These are phyloP conservation scores for Fusarium agapanthi DNA, from an alignment of 2,329 filamentous ascomycete species.

Conservation along the genomic window DNA sequence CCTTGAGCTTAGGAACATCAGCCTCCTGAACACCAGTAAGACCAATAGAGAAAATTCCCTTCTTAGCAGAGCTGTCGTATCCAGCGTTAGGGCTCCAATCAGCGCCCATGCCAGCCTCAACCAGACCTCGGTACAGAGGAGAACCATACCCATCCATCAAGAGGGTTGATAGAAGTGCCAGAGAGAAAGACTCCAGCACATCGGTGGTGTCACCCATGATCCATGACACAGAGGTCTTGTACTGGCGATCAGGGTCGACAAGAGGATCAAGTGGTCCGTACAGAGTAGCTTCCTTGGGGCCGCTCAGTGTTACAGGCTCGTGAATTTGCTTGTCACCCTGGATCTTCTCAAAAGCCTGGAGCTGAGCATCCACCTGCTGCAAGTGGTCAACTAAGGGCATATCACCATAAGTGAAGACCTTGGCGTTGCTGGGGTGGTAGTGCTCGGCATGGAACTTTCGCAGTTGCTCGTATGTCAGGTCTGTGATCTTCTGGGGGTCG, in stretches of 20 bases:
- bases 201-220: constrained; percentile 84
- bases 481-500: constrained; percentile 95
- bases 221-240: constrained; percentile 95
- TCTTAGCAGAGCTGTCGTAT: constrained; percentile 80
- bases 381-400: constrained; percentile 87
- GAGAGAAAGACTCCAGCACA: constrained; percentile 86
- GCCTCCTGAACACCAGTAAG: constrained; percentile 87
- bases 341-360: constrained; percentile 78
- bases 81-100: constrained; percentile 96
- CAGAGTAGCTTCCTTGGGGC: constrained; percentile 75
- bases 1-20: constrained; percentile 80
- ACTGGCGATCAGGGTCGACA: constrained; percentile 85
- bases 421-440: constrained; percentile 97
- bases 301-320: constrained; percentile 75
- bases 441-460: constrained; percentile 89
- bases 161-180: constrained; percentile 82
- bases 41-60: constrained; percentile 88
- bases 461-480: constrained; percentile 90
- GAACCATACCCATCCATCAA: constrained; percentile 96
- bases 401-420: constrained; percentile 94
- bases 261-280: constrained; percentile 87
- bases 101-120: constrained; percentile 88
- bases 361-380: constrained; percentile 76
- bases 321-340: constrained; percentile 77
- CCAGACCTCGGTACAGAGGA: constrained; percentile 86